phyloP scores from a whole-genome alignment of 768 basidiomycete species.

The Amylocystis lapponica region DNA sequence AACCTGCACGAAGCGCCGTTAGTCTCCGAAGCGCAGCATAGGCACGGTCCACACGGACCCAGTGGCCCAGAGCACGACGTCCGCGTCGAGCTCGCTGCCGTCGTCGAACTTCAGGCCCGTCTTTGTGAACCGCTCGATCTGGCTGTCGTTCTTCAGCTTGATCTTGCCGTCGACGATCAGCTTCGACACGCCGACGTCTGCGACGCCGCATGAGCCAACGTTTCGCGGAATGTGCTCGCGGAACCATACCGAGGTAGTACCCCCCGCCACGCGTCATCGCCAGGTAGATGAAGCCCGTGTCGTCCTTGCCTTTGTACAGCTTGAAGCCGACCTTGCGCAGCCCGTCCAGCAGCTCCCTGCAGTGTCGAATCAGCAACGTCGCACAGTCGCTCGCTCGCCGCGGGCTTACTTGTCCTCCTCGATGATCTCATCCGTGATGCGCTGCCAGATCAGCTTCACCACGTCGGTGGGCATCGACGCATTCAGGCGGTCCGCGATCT shows the following conservation, averaged over 20 bases:
- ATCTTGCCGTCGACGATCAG: slow-evolving; percentile 63
- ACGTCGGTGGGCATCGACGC: slow-evolving; percentile 41
- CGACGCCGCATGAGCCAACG: neutral
- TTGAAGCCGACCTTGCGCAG: slow-evolving; percentile 55
- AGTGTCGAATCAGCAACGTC: neutral
- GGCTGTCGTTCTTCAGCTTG: slow-evolving; percentile 57
- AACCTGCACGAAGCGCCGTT: slow-evolving; percentile 29
- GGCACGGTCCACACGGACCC: slow-evolving; percentile 26
- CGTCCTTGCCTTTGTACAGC: slow-evolving; percentile 43
- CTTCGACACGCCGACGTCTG: slow-evolving; percentile 56
- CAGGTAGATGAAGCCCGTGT: slow-evolving; percentile 43
- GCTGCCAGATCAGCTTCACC: slow-evolving; percentile 24
- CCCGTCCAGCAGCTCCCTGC: slow-evolving; percentile 44
- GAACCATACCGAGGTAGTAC: slow-evolving; percentile 56
- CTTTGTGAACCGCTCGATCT: slow-evolving; percentile 29
- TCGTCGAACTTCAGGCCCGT: slow-evolving; percentile 36
- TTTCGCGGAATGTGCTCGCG: neutral
- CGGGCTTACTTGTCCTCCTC: slow-evolving; percentile 22
- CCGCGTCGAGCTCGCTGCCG: slow-evolving; percentile 38
- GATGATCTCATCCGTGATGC: slow-evolving; percentile 28
- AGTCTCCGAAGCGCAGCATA: neutral
- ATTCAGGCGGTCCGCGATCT: slow-evolving; percentile 49
- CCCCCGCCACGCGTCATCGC: slow-evolving; percentile 50
- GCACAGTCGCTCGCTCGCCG: no score
- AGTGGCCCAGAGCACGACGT: slow-evolving; percentile 45